Conservation (phyloP, 2,329 filamentous ascomycete species). For the Whalleya microplaca region DNA sequence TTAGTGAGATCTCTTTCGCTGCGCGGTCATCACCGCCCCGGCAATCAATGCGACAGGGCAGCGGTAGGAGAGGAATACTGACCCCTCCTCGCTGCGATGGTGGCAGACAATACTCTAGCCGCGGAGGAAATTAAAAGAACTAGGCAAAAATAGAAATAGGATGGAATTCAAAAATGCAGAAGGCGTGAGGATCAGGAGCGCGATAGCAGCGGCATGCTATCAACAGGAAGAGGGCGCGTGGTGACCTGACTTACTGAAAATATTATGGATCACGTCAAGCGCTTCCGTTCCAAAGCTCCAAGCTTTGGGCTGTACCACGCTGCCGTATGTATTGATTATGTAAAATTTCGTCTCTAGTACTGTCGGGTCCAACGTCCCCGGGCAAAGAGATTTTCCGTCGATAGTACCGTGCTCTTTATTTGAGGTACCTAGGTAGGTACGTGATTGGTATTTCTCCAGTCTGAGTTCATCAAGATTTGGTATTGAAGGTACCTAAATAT, state of each 20-base stretch:
- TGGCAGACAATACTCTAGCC: neutral
- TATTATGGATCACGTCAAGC: neutral
- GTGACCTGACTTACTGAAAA: neutral
- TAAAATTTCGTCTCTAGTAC: neutral
- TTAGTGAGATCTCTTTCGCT: conserved; percentile 4
- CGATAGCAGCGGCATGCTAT: neutral
- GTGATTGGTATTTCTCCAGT: too few relatives aligned
- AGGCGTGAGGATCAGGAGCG: neutral
- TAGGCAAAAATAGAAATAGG: neutral
- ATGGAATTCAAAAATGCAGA: neutral
- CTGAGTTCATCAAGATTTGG: too few relatives aligned
- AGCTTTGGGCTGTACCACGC: neutral
- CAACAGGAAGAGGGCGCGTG: neutral
- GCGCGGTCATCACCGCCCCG: neutral
- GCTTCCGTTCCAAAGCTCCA: neutral
- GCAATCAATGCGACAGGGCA: neutral
- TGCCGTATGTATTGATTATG: neutral
- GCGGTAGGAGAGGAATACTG: neutral
- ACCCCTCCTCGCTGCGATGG: neutral
- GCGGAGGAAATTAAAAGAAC: neutral
- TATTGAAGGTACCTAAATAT: too few relatives aligned
- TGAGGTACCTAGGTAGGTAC: neutral
- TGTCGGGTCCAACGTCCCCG: neutral
- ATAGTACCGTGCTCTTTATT: neutral
- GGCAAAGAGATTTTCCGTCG: neutral